Percentiles rank a stretch among this genome's conserved stretches.
phyloP scores from a whole-genome alignment of 371 early-diverging fungal species.

The Apophysomyces elegans region DNA sequence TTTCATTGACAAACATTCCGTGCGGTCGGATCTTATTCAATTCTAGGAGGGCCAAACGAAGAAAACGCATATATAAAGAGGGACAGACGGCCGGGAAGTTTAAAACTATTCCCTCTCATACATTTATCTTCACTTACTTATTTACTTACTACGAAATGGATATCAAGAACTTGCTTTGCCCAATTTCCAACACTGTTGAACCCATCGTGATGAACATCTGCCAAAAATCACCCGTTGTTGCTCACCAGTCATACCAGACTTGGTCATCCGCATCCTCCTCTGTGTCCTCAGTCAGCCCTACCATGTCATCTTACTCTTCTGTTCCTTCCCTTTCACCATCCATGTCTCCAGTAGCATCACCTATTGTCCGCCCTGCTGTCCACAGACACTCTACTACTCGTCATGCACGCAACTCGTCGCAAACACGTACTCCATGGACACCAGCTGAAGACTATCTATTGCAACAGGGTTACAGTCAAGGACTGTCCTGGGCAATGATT shows the following conservation, averaged over 20 bases:
- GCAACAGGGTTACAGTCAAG: slow-evolving; percentile 45
- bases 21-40: slow-evolving; percentile 11
- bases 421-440: slow-evolving; percentile 50
- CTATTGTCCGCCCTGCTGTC: slow-evolving; percentile 12
- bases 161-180: slow-evolving; percentile 41
- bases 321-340: slow-evolving; percentile 20
- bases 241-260: slow-evolving; percentile 17
- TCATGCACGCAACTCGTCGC: slow-evolving; percentile 20
- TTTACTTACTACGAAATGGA: slow-evolving; percentile 27
- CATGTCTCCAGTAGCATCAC: slow-evolving; percentile 23
- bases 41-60: background rate
- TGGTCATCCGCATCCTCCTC: slow-evolving; percentile 26
- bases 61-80: background rate
- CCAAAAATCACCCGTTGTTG: slow-evolving; percentile 16
- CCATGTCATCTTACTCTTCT: slow-evolving; percentile 22
- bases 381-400: slow-evolving; percentile 10
- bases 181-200: slow-evolving; percentile 4
- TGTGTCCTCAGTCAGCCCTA: background rate
- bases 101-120: slow-evolving; percentile 4
- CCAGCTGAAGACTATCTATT: slow-evolving; percentile 41
- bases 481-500: slow-evolving; percentile 50
- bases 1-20: slow-evolving; percentile 7
- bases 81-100: background rate
- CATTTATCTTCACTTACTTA: slow-evolving; percentile 2
- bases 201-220: background rate